Percentiles rank a stretch among this genome's conserved stretches.
Evolutionary conservation across 2,329 filamentous ascomycete species (phyloP).

Genomic region (Fusarium albidum): DNA sequence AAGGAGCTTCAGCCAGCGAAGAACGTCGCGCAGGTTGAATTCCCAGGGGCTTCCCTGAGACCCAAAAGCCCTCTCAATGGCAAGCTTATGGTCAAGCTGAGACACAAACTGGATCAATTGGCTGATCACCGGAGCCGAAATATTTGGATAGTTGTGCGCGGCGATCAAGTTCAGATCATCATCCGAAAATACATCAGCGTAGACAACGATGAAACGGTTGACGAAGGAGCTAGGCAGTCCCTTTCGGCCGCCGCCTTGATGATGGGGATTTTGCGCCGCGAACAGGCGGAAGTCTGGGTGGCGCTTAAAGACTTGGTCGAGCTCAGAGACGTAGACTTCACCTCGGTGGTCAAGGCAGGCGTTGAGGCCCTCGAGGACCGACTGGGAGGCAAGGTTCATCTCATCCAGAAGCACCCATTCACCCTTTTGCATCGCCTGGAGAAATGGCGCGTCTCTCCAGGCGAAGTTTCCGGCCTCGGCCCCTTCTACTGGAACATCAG

Average conservation of each 20-base stretch:
- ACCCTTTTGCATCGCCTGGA: conserved; percentile 95
- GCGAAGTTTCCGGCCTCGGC: conserved; percentile 89
- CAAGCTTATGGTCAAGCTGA: conserved; percentile 76
- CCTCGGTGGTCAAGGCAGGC: conserved; percentile 96
- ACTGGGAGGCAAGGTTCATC: conserved; percentile 98
- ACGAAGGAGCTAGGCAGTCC: conserved; percentile 95
- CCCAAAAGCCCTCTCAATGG: conserved; percentile 65
- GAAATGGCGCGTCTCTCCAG: conserved; percentile 94
- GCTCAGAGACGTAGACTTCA: conserved; percentile 92
- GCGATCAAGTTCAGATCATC: conserved; percentile 87
- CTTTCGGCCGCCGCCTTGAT: conserved; percentile 95
- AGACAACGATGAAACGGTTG: conserved; percentile 97
- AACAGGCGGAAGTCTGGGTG: conserved; percentile 94
- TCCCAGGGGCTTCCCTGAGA: conserved; percentile 86
- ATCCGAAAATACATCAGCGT: conserved; percentile 86
- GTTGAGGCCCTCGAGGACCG: conserved; percentile 94
- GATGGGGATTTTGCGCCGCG: conserved; percentile 96
- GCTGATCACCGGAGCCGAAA: conserved; percentile 66
- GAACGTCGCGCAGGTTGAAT: conserved; percentile 90
- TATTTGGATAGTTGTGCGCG: conserved; percentile 74
- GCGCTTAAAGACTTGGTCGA: conserved; percentile 91
- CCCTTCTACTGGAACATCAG: conserved; percentile 95
- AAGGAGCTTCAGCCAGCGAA: conserved; percentile 81
- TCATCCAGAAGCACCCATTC: conserved; percentile 98
- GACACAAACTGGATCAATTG: conserved; percentile 83